Evolutionary conservation across 225 moss, liverwort and hornwort species (phyloP).

Genomic region (Anthoceros angustus): DNA sequence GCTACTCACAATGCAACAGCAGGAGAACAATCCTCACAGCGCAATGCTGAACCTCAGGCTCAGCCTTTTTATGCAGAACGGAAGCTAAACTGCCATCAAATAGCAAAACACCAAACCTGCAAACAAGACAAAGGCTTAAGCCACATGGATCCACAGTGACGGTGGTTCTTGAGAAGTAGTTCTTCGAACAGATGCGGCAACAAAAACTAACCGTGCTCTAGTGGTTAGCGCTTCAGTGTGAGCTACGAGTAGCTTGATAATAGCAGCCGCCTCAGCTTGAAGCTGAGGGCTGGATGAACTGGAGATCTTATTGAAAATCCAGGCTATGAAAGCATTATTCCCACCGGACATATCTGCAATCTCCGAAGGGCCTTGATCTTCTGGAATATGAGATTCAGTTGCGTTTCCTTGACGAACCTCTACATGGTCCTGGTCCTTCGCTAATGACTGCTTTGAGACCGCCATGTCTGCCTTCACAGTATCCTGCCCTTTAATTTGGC

Average conservation of each 20-base stretch:
- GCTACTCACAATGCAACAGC: slow-evolving; percentile 94
- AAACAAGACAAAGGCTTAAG: slow-evolving; percentile 1
- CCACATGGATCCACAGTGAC: neutral
- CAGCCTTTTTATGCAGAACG: slow-evolving; percentile 40
- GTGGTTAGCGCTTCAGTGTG: slow-evolving; percentile 59
- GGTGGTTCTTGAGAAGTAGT: neutral
- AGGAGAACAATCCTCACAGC: slow-evolving; percentile 74
- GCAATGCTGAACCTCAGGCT: slow-evolving; percentile 59
- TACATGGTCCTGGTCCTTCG: neutral
- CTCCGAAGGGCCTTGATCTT: neutral
- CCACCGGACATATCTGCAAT: neutral
- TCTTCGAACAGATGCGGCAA: neutral
- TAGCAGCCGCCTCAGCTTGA: slow-evolving; percentile 54
- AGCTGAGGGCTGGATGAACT: slow-evolving; percentile 38
- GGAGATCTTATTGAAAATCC: slow-evolving; percentile 43
- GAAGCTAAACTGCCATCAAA: slow-evolving; percentile 35
- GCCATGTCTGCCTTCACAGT: slow-evolving; percentile 4
- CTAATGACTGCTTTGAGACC: slow-evolving; percentile 13
- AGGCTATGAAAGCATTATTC: slow-evolving; percentile 14
- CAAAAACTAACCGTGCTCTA: slow-evolving; percentile 51
- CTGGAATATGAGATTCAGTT: no score
- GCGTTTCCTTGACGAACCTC: neutral
- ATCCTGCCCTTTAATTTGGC: slow-evolving; percentile 11
- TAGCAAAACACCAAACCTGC: slow-evolving; percentile 65
- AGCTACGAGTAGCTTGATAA: slow-evolving; percentile 50